A percentile compares a stretch with the other conserved stretches of the same genome.
Evolutionary conservation across 176 grass and related monocot genomes (phyloP).

Genomic region (Oryza glumipatula): DNA sequence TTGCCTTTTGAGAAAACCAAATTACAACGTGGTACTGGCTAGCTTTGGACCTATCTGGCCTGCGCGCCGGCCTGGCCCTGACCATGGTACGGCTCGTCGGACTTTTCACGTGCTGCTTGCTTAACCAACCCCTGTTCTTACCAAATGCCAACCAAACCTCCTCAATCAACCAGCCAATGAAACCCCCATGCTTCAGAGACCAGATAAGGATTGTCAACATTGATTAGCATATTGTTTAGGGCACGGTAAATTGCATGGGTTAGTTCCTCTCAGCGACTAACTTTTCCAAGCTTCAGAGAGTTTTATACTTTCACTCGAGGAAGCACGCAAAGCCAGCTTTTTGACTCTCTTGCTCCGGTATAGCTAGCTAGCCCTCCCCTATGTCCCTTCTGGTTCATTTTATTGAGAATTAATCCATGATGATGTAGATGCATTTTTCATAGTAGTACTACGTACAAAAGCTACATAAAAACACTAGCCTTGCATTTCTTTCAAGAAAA

Average conservation of each 20-base stretch:
- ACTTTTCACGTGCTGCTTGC: slow-evolving; percentile 43
- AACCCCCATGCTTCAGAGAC: not conserved
- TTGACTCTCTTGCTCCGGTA: not conserved
- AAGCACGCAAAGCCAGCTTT: not conserved
- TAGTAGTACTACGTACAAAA: too few relatives aligned
- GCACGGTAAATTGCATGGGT: slow-evolving; percentile 32
- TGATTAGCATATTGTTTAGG: slow-evolving; percentile 23
- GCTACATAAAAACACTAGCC: too few relatives aligned
- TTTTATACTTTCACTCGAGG: not conserved
- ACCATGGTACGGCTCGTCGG: slow-evolving; percentile 27
- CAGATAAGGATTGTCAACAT: slow-evolving; percentile 53
- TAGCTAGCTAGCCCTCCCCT: not conserved
- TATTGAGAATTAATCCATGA: not conserved
- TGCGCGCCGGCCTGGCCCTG: slow-evolving; percentile 25
- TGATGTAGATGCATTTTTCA: too few relatives aligned
- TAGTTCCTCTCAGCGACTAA: not conserved
- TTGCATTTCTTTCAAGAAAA: too few relatives aligned
- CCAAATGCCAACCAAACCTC: slow-evolving; percentile 25
- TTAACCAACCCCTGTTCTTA: slow-evolving; percentile 18
- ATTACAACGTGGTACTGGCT: slow-evolving; percentile 24
- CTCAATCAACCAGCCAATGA: not conserved
- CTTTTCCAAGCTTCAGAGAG: not conserved
- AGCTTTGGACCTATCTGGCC: slow-evolving; percentile 39
- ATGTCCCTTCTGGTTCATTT: not conserved
- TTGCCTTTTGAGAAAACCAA: not conserved